Base-by-base conservation (phyloP, 2,329 filamentous ascomycete species). In the Aaosphaeria arxii region DNA sequence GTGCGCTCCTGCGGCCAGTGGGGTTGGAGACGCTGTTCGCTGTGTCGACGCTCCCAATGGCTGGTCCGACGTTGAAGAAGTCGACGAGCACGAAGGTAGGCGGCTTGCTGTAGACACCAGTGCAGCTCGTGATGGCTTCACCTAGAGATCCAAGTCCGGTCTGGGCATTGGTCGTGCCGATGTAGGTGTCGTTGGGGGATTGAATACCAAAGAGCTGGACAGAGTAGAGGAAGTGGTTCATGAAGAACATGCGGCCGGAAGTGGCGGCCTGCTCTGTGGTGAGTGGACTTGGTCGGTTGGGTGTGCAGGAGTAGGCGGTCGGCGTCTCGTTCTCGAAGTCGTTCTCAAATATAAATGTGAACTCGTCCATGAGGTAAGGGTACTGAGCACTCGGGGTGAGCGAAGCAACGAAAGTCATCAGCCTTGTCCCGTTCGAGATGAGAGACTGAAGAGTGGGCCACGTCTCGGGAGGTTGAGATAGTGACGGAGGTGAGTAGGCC, bases 171-270 rank as follows among this genome's bases (percentile, higher is more conserved):
- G 87, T 89, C 7, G 75, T 80, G 6, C 81, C 71, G 58, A 89
- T 63, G 42, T 63, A 80, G 50, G 75, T 76, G 4, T 77, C 68
- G 13, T 76, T 67, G n/a, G 69, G 68, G 30, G 55, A 59, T 51
- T 70, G 59, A 36, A 71, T 68, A 17, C 64, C 65, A 45, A 71
- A 67, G 1, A 74, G 65, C 24, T 83, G 63, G 5, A 64, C 70
- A 48, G 77, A 72, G 73, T 91, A 85, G 45, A 87, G 78, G 74
- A 94, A 92, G 73, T 94, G 89, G 75, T 94, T 94, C 74, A 89
- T 78, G 7, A 94, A 74, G 29, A 88, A 83, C 66, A 94, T 78
- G 58, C 83, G 78, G 56, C 81, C 80, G 1, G 77, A 75, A 0
- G 74, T 62, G 29, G 87, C 62, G 1, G 86, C 87, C 1, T 65